phyloP scores from a whole-genome alignment of 2,329 filamentous ascomycete genomes.

The Boeremia lycopersici region DNA sequence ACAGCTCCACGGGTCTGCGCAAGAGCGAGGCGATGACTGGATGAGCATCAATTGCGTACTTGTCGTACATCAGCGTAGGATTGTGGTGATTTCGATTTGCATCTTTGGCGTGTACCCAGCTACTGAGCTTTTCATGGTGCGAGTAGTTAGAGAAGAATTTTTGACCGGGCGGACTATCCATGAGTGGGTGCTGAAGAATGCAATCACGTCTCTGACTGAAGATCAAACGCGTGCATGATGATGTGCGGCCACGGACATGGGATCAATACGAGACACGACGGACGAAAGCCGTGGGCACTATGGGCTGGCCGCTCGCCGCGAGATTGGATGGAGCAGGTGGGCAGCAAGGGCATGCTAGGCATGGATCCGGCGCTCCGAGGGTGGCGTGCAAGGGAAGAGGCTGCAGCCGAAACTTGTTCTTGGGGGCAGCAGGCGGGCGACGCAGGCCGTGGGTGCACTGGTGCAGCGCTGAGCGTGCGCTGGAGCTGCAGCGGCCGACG shows the following conservation, averaged over 20 bases:
- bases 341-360: conserved; percentile 15
- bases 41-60: too few species aligned
- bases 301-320: conserved; percentile 13
- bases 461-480: background rate
- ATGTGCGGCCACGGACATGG: background rate
- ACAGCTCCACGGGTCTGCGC: too few species aligned
- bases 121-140: background rate
- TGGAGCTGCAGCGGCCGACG: background rate
- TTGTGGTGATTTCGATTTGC: background rate
- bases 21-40: too few species aligned
- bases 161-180: background rate
- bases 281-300: conserved; percentile 10
- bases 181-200: background rate
- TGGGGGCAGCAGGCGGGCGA: background rate
- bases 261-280: conserved; percentile 8
- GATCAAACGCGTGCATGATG: conserved; percentile 12
- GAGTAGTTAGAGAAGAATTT: background rate
- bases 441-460: background rate
- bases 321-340: conserved; percentile 14
- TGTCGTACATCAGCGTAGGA: too few species aligned
- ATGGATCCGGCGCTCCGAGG: conserved; percentile 15
- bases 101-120: background rate
- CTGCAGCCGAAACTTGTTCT: background rate
- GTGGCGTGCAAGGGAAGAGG: conserved; percentile 9
- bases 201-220: background rate